These are phyloP conservation scores for Lactarius psammicola DNA, from an alignment of 768 basidiomycete genomes.

Conservation along the genomic window DNA sequence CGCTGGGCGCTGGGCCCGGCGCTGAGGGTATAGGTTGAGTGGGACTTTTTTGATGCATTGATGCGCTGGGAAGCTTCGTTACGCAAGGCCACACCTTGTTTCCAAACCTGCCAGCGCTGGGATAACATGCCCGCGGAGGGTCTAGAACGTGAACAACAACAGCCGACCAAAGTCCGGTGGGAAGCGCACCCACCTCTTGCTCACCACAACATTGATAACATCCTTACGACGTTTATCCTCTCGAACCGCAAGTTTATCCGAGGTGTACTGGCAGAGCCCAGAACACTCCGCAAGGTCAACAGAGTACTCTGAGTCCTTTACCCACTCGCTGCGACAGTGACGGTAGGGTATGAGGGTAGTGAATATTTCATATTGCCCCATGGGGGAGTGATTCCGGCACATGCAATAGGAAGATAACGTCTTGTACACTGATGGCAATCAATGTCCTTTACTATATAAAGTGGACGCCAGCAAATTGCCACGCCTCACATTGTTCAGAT, in stretches of 20 bases:
- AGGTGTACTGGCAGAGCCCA: background rate
- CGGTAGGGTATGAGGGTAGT: too few species aligned
- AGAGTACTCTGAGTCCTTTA: background rate
- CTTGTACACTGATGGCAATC: background rate
- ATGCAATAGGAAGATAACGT: background rate
- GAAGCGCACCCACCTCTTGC: background rate
- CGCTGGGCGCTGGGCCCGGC: background rate
- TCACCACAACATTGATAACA: background rate
- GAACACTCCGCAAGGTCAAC: background rate
- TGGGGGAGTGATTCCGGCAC: background rate
- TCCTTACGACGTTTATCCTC: background rate
- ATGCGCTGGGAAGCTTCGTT: background rate
- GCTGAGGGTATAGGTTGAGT: background rate
- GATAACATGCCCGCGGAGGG: background rate
- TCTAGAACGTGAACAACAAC: background rate
- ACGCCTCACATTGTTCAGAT: background rate
- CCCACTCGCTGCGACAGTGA: background rate
- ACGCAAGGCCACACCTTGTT: background rate
- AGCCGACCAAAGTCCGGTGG: background rate
- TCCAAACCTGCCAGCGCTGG: background rate
- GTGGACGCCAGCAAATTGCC: background rate
- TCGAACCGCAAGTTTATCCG: background rate
- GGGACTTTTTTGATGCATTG: background rate
- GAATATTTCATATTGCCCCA: background rate
- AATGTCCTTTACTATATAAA: background rate